Base-by-base conservation (phyloP, 2,329 filamentous ascomycete species). In the Colletotrichum lupini region DNA sequence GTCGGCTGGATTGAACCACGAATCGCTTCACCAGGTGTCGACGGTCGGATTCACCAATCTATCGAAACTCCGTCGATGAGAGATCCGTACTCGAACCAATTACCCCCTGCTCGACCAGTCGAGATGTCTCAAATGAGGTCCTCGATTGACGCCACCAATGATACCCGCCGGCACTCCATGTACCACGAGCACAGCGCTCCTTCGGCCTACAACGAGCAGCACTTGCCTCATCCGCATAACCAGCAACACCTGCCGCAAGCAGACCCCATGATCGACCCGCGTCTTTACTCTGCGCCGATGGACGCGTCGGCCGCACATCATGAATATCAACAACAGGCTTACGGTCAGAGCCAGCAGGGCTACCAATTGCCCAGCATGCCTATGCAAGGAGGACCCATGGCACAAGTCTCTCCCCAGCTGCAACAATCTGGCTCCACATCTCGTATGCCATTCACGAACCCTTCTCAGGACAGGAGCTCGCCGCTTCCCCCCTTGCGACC, bases 371-470 rank as follows among this genome's bases (percentile, higher is more conserved):
- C 72, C 22, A 58, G 24, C 16, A 55, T 74, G 37, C 35, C 72
- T 6, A 59, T 74, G 68, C 71, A 67, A 52, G 57, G 68, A 49
- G 62, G 71, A 37, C 56, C 67, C 8, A 35, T 73, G 67, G 24
- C 68, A 19, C 72, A 64, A 53, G 62, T 28, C 56, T 68, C 59
- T 58, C 49, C 70, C 11, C 68, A 57, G 35, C 57, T 67, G 16
- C 67, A 71, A 42, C 72, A 67, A 58, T 35, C 69, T 32, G 63
- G 72, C 53, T 68, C 59, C 28, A 53, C 58, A 12, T 73, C 74
- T 24, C 62, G 74, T 22, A 75, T 76, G 66, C 74, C 74, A 8
- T 76, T 76, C 35, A 73, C 74, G 16, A 76, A 75, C 56, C 74
- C 74, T 5, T 32, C 55, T 5, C 65, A 72, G 24, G 72, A 75